Evolutionary conservation across 1,139 yeast genomes (phyloP), one percentile per base, ranked within the genome.

Genomic region (Zygoascus sp.): DNA sequence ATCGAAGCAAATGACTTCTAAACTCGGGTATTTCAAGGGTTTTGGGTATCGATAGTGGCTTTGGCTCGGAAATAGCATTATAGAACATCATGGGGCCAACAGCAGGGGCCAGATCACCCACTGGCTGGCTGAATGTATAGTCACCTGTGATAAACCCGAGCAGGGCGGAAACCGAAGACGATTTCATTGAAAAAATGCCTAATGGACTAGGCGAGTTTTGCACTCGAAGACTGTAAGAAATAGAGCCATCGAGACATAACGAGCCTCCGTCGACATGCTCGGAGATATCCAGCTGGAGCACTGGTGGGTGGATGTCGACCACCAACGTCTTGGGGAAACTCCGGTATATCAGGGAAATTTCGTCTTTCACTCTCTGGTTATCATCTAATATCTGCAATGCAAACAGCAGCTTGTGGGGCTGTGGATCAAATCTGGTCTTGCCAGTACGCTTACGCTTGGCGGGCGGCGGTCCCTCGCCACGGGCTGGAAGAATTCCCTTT

Each of bases 1-100:
- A 86, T 5, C 70, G 69, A 19, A 82, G 61, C 10, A 81, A 64
- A 5, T 67, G 65, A 0, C 82, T 72, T 22, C 69, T 73, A 15
- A 81, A 62, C 36, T 74, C 79, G 0, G 80, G 76, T 4, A 56
- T 50, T 10, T 45, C 40, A 10, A 57, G 32, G 5, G 39, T 20
- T 15, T 46, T 48, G 8, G 47, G 50, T 3, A 41, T 40, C 8
- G 11, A 23, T n/a, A 44, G 30, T 7, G 48, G 46, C 6, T 38
- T 30, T 13, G 49, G 45, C 32, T 44, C 40, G 22, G 56, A 19
- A 39, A 54, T 22, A 53, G 58, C 9, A 57, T 48, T n/a, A 34
- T 55, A 55, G 32, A 55, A 55, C 35, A 49, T 44, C 8, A 48
- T 45, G 5, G 54, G 41, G 4, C 44, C 46, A 4, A 53, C 53